Percentiles rank a stretch among this genome's conserved stretches.
Evolutionary conservation across 2,329 filamentous ascomycete genomes (phyloP).

Genomic region (Akanthomyces muscarius): DNA sequence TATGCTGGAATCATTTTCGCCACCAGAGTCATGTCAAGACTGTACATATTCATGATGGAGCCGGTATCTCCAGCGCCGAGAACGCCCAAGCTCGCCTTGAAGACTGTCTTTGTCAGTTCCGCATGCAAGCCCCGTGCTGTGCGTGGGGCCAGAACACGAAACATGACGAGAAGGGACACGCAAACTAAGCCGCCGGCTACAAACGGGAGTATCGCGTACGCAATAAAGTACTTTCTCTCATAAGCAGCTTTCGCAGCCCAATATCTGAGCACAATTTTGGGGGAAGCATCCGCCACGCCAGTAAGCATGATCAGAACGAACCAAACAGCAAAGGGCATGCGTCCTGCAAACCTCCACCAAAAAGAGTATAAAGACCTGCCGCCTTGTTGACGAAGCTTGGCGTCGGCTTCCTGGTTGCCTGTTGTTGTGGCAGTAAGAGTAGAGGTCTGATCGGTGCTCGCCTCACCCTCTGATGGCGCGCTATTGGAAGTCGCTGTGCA

Average conservation of each 20-base stretch:
- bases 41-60: slow-evolving; percentile 1
- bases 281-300: neutral
- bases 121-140: neutral
- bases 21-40: neutral
- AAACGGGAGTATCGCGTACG: neutral
- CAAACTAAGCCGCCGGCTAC: neutral
- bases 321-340: neutral
- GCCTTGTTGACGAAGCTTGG: neutral
- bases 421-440: neutral
- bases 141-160: neutral
- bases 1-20: neutral
- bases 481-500: neutral
- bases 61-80: neutral
- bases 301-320: neutral
- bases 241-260: neutral
- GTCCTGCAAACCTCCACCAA: neutral
- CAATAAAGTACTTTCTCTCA: neutral
- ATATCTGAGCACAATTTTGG: neutral
- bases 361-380: neutral
- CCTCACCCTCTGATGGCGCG: neutral
- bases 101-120: neutral
- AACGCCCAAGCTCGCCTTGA: neutral
- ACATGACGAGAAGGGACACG: neutral
- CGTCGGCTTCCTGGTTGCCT: neutral
- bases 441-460: neutral